phyloP scores from a whole-genome alignment of 1,284 basidiomycete species.

The Sporisorium iseilematis-ciliati region DNA sequence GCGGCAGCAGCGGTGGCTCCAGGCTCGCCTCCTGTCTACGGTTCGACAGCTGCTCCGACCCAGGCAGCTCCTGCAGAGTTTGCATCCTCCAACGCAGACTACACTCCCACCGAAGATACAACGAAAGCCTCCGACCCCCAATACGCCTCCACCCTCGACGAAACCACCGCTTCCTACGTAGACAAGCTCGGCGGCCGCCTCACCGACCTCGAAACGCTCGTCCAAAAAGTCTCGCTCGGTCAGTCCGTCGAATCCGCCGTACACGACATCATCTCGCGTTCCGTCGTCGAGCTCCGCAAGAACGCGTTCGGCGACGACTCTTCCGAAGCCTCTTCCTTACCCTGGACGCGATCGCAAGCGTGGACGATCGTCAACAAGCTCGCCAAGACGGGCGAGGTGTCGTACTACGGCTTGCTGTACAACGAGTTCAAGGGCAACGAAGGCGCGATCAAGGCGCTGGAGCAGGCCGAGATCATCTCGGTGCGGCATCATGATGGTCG shows the following conservation, averaged over 20 bases:
- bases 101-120: background rate
- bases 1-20: background rate
- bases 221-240: slow-evolving; percentile 61
- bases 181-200: slow-evolving; percentile 66
- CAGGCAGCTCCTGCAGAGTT: slow-evolving; percentile 6
- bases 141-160: slow-evolving; percentile 32
- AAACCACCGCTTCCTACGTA: slow-evolving; percentile 56
- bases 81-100: slow-evolving; percentile 9
- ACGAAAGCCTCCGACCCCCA: slow-evolving; percentile 4
- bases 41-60: background rate
- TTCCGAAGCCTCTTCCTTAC: slow-evolving; percentile 83
- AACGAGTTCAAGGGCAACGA: slow-evolving; percentile 94
- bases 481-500: slow-evolving; percentile 85
- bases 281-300: slow-evolving; percentile 86
- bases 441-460: slow-evolving; percentile 82
- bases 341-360: slow-evolving; percentile 88
- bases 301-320: slow-evolving; percentile 90
- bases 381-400: slow-evolving; percentile 78
- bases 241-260: slow-evolving; percentile 59
- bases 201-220: slow-evolving; percentile 63
- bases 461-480: slow-evolving; percentile 87
- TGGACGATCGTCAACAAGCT: slow-evolving; percentile 86
- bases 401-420: slow-evolving; percentile 84
- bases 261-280: slow-evolving; percentile 75
- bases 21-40: slow-evolving; percentile 11